Evolutionary conservation across 768 basidiomycete genomes (phyloP).

Genomic region (Mycena belliarum): DNA sequence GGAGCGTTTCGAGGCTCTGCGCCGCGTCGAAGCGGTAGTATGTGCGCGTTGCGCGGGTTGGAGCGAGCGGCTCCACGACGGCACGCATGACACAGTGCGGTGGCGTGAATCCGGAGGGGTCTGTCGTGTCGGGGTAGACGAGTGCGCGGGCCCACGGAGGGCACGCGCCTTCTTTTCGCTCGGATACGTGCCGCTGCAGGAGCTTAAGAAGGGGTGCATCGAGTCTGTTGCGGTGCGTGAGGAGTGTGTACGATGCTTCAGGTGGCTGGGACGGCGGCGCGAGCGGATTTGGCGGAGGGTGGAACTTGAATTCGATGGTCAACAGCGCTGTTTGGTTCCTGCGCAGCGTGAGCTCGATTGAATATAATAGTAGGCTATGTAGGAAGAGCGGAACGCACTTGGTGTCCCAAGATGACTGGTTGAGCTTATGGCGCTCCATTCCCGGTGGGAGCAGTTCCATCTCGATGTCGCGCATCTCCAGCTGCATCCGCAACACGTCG

Average conservation of each 20-base stretch:
- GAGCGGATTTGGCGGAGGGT: conserved; percentile 51
- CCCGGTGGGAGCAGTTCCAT: conserved; percentile 78
- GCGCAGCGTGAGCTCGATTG: conserved; percentile 2
- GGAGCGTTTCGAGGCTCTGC: conserved; percentile 43
- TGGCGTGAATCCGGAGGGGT: conserved; percentile 52
- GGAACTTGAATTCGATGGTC: conserved; percentile 73
- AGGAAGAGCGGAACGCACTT: conserved; percentile 52
- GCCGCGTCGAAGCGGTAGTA: conserved; percentile 62
- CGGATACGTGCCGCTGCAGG: conserved; percentile 48
- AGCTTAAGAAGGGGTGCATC: conserved; percentile 50
- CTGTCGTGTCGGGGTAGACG: conserved; percentile 53
- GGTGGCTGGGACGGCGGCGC: conserved; percentile 37
- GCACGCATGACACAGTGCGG: conserved; percentile 67
- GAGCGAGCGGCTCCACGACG: conserved; percentile 36
- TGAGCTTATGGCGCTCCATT: conserved; percentile 76
- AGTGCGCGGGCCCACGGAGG: conserved; percentile 62
- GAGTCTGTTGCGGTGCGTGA: conserved; percentile 66
- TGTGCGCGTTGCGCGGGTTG: conserved; percentile 22
- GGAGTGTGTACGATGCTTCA: conserved; percentile 46
- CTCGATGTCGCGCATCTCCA: conserved; percentile 67
- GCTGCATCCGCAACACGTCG: conserved; percentile 66
- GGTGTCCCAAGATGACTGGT: conserved; percentile 82
- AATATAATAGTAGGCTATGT: background rate
- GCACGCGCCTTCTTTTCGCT: conserved; percentile 43
- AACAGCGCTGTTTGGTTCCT: conserved; percentile 71